Evolutionary conservation across 1,284 basidiomycete genomes (phyloP).

Genomic region (Sparassis latifolia): DNA sequence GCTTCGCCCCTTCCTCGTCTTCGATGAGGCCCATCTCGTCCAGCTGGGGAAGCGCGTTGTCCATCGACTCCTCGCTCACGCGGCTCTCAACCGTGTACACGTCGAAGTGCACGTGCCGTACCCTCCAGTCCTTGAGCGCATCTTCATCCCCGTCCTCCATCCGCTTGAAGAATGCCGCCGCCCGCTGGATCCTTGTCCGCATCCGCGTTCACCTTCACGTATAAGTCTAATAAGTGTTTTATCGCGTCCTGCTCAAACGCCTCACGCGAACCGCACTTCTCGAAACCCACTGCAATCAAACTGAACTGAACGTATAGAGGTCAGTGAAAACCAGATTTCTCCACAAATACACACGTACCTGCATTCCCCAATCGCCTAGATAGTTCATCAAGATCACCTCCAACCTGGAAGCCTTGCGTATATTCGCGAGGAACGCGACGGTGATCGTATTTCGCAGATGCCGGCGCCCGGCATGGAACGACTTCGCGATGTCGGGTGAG

Average conservation of each 20-base stretch:
- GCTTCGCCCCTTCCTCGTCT: conserved; percentile 67
- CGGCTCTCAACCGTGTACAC: conserved; percentile 92
- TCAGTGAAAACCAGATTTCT: background rate
- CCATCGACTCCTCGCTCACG: conserved; percentile 78
- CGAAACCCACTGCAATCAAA: conserved; percentile 88
- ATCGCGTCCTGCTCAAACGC: conserved; percentile 86
- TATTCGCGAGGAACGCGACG: conserved; percentile 87
- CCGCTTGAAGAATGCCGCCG: conserved; percentile 88
- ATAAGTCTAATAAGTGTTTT: conserved; percentile 92
- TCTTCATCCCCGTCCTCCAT: conserved; percentile 94
- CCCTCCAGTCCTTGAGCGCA: conserved; percentile 84
- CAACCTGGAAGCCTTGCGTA: conserved; percentile 94
- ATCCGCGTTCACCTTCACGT: conserved; percentile 91
- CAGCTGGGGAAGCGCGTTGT: conserved; percentile 58
- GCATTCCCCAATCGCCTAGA: conserved; percentile 91
- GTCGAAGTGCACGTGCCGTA: conserved; percentile 94
- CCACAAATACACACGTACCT: conserved; percentile 37
- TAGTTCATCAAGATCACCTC: conserved; percentile 91
- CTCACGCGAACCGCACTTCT: conserved; percentile 85
- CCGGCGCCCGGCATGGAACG: conserved; percentile 88
- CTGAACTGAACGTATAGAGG: conserved; percentile 51
- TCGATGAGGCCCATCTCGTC: conserved; percentile 46
- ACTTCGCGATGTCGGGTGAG: conserved; percentile 97
- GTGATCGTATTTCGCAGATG: conserved; percentile 97
- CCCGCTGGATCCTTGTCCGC: conserved; percentile 64